phyloP scores from a whole-genome alignment of 139 green algal genomes.

The Chlorella sp. region DNA sequence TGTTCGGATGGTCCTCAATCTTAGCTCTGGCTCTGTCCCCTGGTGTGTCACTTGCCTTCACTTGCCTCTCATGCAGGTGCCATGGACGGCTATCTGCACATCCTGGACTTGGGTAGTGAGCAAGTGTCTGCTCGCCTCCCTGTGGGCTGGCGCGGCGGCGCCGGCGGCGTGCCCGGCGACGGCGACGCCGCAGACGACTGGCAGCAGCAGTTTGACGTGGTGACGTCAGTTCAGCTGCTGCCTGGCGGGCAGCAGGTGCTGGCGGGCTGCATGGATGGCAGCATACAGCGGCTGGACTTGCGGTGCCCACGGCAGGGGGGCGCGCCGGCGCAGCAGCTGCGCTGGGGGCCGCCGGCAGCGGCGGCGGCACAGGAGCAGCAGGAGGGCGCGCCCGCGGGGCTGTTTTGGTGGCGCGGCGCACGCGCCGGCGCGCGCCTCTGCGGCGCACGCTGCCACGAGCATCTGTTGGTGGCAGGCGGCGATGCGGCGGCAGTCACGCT shows the following conservation, averaged over 20 bases:
- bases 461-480: slow-evolving; percentile 13
- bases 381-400: neutral
- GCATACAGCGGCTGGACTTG: neutral
- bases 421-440: neutral
- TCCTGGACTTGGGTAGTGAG: neutral
- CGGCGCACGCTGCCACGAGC: slow-evolving; percentile 5
- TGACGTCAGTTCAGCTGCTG: slow-evolving; percentile 17
- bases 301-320: neutral
- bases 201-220: neutral
- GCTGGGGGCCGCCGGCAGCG: neutral
- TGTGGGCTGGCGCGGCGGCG: neutral
- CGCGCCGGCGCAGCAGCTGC: neutral
- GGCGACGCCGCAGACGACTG: neutral
- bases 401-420: neutral
- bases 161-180: neutral
- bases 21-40: neutral
- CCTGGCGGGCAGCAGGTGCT: neutral
- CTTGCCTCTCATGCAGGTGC: neutral
- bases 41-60: neutral
- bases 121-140: neutral
- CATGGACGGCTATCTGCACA: slow-evolving; percentile 14
- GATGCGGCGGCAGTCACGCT: slow-evolving; percentile 9
- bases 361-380: neutral
- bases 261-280: slow-evolving; percentile 23
- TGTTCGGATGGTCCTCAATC: neutral